phyloP scores from a whole-genome alignment of 208 protist genomes.

The Trypanosoma melophagium region DNA sequence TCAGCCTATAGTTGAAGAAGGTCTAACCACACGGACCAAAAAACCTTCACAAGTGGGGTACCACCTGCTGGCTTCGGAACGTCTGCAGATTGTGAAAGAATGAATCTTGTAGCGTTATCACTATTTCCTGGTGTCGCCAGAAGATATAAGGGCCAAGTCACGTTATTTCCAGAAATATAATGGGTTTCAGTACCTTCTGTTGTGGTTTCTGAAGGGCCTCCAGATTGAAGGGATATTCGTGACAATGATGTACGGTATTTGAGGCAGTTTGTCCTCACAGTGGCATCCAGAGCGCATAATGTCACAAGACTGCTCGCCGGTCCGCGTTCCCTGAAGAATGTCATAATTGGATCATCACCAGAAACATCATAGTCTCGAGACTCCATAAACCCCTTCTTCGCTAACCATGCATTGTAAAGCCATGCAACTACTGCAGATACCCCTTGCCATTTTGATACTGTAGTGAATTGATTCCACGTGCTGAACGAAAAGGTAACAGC shows the following conservation, averaged over 20 bases:
- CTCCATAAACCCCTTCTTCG: conserved; percentile 31
- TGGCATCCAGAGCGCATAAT: conserved; percentile 25
- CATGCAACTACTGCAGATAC: conserved; percentile 20
- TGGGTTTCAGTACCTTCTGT: background rate
- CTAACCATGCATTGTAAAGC: conserved; percentile 27
- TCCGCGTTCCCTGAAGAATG: conserved; percentile 27
- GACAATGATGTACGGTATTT: conserved; percentile 15
- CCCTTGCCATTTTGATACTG: background rate
- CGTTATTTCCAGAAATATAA: conserved; percentile 25
- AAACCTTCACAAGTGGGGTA: conserved; percentile 11
- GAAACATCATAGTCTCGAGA: background rate
- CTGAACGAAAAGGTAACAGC: conserved; percentile 19
- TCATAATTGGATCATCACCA: background rate
- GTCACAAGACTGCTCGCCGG: conserved; percentile 26
- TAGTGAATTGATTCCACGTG: conserved; percentile 29
- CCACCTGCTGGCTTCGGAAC: background rate
- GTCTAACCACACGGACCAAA: conserved; percentile 31
- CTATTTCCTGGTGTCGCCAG: background rate
- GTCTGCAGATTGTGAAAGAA: conserved; percentile 12
- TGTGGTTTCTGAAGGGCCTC: background rate
- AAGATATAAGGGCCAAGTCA: conserved; percentile 18
- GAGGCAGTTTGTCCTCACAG: conserved; percentile 11
- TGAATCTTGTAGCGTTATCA: background rate
- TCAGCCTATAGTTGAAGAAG: conserved; percentile 8
- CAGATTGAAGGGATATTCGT: conserved; percentile 5